Percentiles rank a stretch among this genome's conserved stretches.
Evolutionary conservation across 2,329 filamentous ascomycete species (phyloP).

Genomic region (Alternaria novae-zelandiae): DNA sequence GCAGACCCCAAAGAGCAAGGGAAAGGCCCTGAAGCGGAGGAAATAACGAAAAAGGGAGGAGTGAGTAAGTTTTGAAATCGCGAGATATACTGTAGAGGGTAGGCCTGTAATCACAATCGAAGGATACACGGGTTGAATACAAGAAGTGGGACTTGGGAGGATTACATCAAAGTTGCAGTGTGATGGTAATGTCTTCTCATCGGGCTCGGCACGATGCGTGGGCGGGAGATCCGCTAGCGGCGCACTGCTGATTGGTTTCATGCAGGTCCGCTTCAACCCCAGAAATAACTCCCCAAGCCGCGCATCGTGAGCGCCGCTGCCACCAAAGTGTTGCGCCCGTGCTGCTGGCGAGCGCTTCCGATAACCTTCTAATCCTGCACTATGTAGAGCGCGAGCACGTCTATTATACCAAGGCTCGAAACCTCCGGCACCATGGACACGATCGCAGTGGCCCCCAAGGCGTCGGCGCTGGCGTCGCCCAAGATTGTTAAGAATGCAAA

Average conservation of each 20-base stretch:
- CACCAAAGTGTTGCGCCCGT: neutral
- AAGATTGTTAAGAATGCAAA: conserved; percentile 54
- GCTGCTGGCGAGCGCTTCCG: conserved; percentile 1
- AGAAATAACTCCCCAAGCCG: conserved; percentile 22
- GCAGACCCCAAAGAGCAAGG: neutral
- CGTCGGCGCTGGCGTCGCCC: conserved; percentile 50
- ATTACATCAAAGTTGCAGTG: neutral
- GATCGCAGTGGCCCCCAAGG: conserved; percentile 49
- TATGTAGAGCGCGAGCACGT: conserved; percentile 12
- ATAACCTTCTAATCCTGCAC: conserved; percentile 1
- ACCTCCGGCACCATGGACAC: conserved; percentile 45
- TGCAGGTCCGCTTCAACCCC: conserved; percentile 39
- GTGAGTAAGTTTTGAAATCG: neutral
- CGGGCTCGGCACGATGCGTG: conserved; percentile 4
- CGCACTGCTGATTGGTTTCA: conserved; percentile 36
- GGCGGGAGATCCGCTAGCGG: conserved; percentile 32
- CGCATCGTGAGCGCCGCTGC: conserved; percentile 10
- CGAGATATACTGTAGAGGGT: neutral
- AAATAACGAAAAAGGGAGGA: neutral
- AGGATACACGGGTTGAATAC: neutral
- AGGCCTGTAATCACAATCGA: neutral
- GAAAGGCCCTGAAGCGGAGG: neutral
- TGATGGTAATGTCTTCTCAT: neutral
- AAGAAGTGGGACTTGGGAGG: neutral
- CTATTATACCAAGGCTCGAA: conserved; percentile 3